Percentiles rank a stretch among this genome's conserved stretches.
These are phyloP conservation scores for Penicillium parvum DNA, from an alignment of 495 filamentous ascomycete genomes.

Conservation along the genomic window DNA sequence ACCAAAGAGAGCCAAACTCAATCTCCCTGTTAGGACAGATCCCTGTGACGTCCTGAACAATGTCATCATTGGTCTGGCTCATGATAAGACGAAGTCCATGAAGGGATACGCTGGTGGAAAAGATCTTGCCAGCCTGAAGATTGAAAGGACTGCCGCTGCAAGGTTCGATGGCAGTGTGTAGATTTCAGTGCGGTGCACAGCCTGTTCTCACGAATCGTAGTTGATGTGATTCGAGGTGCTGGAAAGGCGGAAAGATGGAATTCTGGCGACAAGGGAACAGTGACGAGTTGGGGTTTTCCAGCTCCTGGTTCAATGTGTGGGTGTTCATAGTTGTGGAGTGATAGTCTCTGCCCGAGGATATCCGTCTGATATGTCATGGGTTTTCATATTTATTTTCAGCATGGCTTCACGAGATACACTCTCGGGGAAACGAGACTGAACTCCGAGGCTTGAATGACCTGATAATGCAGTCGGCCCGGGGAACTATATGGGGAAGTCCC, in stretches of 20 bases:
- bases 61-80: conserved; percentile 86
- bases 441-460: too few relatives aligned
- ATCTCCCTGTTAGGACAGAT: conserved; percentile 71
- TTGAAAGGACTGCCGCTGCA: conserved; percentile 89
- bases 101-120: conserved; percentile 88
- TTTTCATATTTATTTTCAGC: too few relatives aligned
- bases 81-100: conserved; percentile 84
- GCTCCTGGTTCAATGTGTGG: too few relatives aligned
- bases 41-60: conserved; percentile 87
- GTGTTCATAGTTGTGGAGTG: too few relatives aligned
- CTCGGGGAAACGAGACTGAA: too few relatives aligned
- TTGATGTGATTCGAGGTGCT: conserved; percentile 85
- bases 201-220: conserved; percentile 81
- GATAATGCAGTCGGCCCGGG: too few relatives aligned
- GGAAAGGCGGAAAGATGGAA: conserved; percentile 91
- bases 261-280: conserved; percentile 56
- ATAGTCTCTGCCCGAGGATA: too few relatives aligned
- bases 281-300: neutral
- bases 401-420: too few relatives aligned
- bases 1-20: conserved; percentile 47
- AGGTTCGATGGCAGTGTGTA: conserved; percentile 96
- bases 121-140: conserved; percentile 72
- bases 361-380: too few relatives aligned
- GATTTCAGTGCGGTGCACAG: conserved; percentile 94
- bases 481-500: too few relatives aligned